A percentile compares a stretch with the other conserved stretches of the same genome.
phyloP scores from a whole-genome alignment of 1,284 basidiomycete species.

The Sanghuangporus weigelae region DNA sequence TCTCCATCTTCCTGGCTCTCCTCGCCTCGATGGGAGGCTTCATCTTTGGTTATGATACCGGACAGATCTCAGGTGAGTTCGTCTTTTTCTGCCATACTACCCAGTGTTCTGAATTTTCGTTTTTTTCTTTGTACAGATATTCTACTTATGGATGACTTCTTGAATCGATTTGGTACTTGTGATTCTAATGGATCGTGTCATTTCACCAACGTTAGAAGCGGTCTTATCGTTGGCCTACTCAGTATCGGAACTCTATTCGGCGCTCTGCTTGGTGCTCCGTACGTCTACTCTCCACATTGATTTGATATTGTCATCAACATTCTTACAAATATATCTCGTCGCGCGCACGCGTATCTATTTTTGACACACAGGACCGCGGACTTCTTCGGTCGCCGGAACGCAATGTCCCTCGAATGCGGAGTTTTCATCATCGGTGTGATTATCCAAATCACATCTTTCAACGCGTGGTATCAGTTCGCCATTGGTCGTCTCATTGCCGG shows the following conservation, averaged over 20 bases:
- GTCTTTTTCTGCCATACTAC: slow-evolving; percentile 39
- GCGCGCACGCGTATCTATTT: neutral
- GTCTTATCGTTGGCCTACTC: slow-evolving; percentile 67
- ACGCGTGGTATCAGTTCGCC: slow-evolving; percentile 57
- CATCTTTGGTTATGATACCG: slow-evolving; percentile 49
- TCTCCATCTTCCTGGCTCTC: slow-evolving; percentile 61
- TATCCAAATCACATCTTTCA: slow-evolving; percentile 47
- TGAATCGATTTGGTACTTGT: slow-evolving; percentile 55
- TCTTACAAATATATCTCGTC: neutral
- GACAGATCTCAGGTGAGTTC: slow-evolving; percentile 4
- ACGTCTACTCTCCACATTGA: slow-evolving; percentile 23
- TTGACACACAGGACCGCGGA: slow-evolving; percentile 41
- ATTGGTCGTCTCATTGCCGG: slow-evolving; percentile 70
- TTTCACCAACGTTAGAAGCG: slow-evolving; percentile 49
- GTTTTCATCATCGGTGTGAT: slow-evolving; percentile 70
- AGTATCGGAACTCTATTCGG: slow-evolving; percentile 61
- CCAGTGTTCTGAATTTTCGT: slow-evolving; percentile 63
- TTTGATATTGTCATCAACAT: neutral
- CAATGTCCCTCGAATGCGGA: slow-evolving; percentile 65
- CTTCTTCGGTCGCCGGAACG: slow-evolving; percentile 59
- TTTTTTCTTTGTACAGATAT: slow-evolving; percentile 40
- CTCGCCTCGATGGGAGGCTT: slow-evolving; percentile 78
- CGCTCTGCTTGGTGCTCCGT: slow-evolving; percentile 57
- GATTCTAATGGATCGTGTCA: slow-evolving; percentile 38
- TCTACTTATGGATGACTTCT: slow-evolving; percentile 70